Conservation (phyloP, 208 protist genomes). For the Trypanosoma brucei region DNA sequence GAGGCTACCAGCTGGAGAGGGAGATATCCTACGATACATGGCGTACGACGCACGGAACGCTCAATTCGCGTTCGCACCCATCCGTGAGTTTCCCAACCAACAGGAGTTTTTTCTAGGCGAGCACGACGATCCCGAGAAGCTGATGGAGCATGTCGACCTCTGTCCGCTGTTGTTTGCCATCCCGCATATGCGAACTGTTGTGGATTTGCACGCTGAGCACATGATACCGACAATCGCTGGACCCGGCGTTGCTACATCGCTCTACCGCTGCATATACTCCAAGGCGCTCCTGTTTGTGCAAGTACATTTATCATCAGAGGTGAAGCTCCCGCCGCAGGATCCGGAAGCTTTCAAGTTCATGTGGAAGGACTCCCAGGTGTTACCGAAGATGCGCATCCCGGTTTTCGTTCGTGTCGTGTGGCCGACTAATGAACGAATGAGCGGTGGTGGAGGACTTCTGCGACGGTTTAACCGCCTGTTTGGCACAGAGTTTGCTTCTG, state of each 20-base stretch:
- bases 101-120: slow-evolving; percentile 88
- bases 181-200: slow-evolving; percentile 71
- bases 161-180: slow-evolving; percentile 84
- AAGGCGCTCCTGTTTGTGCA: slow-evolving; percentile 82
- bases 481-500: slow-evolving; percentile 72
- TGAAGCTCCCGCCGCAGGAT: slow-evolving; percentile 88
- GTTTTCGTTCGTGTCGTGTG: slow-evolving; percentile 84
- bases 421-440: slow-evolving; percentile 73
- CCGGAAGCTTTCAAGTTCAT: slow-evolving; percentile 74
- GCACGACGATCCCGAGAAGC: slow-evolving; percentile 79
- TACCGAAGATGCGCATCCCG: slow-evolving; percentile 79
- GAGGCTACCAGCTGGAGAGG: slow-evolving; percentile 42
- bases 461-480: slow-evolving; percentile 72
- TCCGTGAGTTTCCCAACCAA: slow-evolving; percentile 74
- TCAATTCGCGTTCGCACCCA: slow-evolving; percentile 63
- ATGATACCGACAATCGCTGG: slow-evolving; percentile 75
- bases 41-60: slow-evolving; percentile 74
- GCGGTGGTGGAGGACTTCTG: slow-evolving; percentile 54
- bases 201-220: slow-evolving; percentile 67
- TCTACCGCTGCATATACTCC: slow-evolving; percentile 84
- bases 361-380: slow-evolving; percentile 83
- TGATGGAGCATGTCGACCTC: slow-evolving; percentile 84
- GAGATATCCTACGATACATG: slow-evolving; percentile 79
- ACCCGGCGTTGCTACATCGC: slow-evolving; percentile 74
- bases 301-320: slow-evolving; percentile 86